Evolutionary conservation across 257 asterid genomes (phyloP).

Genomic region (Solanum medicagineum): DNA sequence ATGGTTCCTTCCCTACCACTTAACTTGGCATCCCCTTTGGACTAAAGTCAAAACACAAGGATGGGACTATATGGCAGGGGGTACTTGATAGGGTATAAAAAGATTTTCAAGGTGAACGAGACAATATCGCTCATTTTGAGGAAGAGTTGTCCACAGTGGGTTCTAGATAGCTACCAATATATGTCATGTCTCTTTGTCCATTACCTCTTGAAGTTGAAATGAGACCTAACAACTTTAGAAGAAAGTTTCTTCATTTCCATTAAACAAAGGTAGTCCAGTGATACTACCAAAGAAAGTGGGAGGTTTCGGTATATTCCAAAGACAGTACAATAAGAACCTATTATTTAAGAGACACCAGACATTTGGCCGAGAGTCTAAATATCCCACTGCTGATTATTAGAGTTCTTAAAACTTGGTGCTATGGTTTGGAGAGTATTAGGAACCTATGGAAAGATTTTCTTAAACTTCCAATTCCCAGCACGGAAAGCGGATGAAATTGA

Average conservation of each 20-base stretch:
- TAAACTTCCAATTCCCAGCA: neutral
- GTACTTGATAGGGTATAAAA: neutral
- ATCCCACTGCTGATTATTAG: neutral
- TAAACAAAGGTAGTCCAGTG: neutral
- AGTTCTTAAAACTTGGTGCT: neutral
- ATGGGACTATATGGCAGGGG: neutral
- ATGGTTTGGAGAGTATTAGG: neutral
- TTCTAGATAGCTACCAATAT: neutral
- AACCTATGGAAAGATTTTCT: neutral
- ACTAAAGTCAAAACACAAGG: neutral
- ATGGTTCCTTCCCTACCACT: neutral
- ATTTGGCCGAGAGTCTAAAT: neutral
- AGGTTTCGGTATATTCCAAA: neutral
- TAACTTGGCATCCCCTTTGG: neutral
- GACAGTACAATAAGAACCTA: neutral
- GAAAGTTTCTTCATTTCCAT: neutral
- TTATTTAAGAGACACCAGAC: neutral
- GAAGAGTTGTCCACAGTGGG: neutral
- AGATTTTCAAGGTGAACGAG: neutral
- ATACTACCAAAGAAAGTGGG: neutral
- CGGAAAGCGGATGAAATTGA: neutral
- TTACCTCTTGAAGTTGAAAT: neutral
- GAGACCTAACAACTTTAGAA: neutral
- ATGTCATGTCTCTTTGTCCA: neutral
- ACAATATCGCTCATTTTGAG: neutral